These are phyloP conservation scores for Marasmius tenuissimus DNA, from an alignment of 1,284 basidiomycete species.

Conservation along the genomic window DNA sequence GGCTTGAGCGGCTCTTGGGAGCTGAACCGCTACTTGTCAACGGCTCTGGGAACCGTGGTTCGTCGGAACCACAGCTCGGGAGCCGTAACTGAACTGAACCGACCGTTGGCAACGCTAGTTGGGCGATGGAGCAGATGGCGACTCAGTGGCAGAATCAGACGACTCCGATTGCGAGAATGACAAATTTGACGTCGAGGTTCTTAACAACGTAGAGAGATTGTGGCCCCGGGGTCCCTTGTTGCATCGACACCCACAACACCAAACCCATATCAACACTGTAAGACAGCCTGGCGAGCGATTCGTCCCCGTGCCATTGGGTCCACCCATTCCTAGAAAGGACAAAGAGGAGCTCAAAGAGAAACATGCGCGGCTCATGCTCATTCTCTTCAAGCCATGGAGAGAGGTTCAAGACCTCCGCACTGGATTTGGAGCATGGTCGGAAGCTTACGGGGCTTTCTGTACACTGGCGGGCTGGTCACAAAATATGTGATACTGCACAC, in stretches of 20 bases:
- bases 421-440: no score
- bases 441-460: no score
- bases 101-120: no score
- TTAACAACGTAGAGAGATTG: background rate
- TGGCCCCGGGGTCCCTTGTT: background rate
- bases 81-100: no score
- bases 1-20: no score
- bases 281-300: background rate
- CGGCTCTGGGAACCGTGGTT: no score
- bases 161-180: constrained; percentile 2
- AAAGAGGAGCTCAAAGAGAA: background rate
- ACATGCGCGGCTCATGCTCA: constrained; percentile 9
- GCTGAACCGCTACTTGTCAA: no score
- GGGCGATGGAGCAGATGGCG: no score
- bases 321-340: constrained; percentile 24
- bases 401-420: constrained; percentile 20
- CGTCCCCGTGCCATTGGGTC: constrained; percentile 28
- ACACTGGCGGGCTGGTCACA: no score
- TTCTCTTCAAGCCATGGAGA: constrained; percentile 20
- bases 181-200: background rate
- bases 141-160: no score
- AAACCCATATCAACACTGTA: constrained; percentile 13
- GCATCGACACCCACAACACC: constrained; percentile 13
- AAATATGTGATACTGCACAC: no score
- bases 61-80: no score